Conservation (phyloP, 78 protist genomes). For the Chrysochromulina parva region DNA sequence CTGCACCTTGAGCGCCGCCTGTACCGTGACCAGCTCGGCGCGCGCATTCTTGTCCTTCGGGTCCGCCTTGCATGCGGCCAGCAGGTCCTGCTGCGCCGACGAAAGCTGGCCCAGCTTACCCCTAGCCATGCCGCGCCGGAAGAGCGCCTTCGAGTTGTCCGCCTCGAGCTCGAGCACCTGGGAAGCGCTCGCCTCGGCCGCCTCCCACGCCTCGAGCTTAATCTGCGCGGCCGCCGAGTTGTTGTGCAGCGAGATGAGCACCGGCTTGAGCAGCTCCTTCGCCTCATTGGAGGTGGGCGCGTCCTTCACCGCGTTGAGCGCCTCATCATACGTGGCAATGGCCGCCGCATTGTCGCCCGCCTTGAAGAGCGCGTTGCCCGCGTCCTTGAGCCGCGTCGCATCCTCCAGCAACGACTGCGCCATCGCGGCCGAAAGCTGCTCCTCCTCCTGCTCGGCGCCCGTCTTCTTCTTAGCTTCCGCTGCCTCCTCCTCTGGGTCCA, state of each 20-base stretch:
- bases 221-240: background rate
- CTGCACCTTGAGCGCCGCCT: no score
- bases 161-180: background rate
- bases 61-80: no score
- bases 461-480: no score
- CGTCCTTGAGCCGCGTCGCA: background rate
- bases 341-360: background rate
- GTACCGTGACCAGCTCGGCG: no score
- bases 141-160: constrained; percentile 11
- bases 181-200: background rate
- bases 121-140: constrained; percentile 29
- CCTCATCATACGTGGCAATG: background rate
- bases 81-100: no score
- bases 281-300: background rate
- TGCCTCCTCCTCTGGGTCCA: no score
- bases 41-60: no score
- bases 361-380: background rate
- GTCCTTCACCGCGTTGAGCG: background rate
- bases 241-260: background rate
- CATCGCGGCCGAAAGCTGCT: no score
- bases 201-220: background rate
- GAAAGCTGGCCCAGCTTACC: no score
- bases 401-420: no score
- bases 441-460: no score
- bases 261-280: background rate